A percentile compares a stretch with the other conserved stretches of the same genome.
Conservation (phyloP, 2,329 filamentous ascomycete species). For the Trichoderma afroharzianum region DNA sequence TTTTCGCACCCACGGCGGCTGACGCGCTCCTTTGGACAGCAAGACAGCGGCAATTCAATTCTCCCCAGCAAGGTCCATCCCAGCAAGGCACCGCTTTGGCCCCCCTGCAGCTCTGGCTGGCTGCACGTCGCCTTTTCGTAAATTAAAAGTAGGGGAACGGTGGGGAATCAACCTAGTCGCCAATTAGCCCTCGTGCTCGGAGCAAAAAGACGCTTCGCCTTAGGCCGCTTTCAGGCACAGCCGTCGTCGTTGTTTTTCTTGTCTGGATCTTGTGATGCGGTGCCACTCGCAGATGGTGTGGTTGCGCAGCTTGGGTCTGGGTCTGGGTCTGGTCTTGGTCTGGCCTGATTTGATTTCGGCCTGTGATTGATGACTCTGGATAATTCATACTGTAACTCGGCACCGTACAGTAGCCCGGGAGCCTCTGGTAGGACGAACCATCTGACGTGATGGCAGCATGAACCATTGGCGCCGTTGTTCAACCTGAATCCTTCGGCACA, state of each 20-base stretch:
- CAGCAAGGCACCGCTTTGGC: constrained; percentile 1
- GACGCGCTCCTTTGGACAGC: constrained; percentile 8
- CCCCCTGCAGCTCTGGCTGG: constrained; percentile 9
- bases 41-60: constrained; percentile 10
- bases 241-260: not conserved
- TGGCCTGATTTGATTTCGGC: not conserved
- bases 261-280: constrained; percentile 7
- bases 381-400: too few relatives aligned
- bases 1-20: constrained; percentile 13
- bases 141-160: constrained; percentile 15
- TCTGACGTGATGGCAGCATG: too few relatives aligned
- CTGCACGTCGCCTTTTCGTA: constrained; percentile 15
- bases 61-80: constrained; percentile 5
- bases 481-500: too few relatives aligned
- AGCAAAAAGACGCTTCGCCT: not conserved
- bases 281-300: constrained; percentile 9
- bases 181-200: constrained; percentile 4
- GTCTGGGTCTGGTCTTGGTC: too few relatives aligned
- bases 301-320: not conserved
- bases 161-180: constrained; percentile 2
- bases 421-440: too few relatives aligned
- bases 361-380: not conserved
- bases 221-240: not conserved
- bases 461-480: too few relatives aligned
- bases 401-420: too few relatives aligned